Percentiles rank a stretch among this genome's conserved stretches.
These are phyloP conservation scores for Mycena pura DNA, from an alignment of 768 basidiomycete genomes.

Conservation along the genomic window DNA sequence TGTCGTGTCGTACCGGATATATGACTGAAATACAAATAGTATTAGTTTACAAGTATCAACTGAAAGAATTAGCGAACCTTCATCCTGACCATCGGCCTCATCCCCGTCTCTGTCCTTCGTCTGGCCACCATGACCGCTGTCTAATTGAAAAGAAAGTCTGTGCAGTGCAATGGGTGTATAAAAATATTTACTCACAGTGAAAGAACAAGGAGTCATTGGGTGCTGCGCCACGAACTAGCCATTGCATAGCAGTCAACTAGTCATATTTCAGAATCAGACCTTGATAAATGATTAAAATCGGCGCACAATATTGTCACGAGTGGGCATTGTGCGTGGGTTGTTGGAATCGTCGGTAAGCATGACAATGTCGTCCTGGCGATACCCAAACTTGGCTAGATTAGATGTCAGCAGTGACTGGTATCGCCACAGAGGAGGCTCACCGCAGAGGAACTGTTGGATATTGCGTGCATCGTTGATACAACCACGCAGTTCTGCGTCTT, in stretches of 20 bases:
- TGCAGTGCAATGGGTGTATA: neutral
- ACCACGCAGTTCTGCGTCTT: slow-evolving; percentile 70
- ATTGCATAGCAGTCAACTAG: slow-evolving; percentile 82
- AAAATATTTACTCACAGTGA: slow-evolving; percentile 64
- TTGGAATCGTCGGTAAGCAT: slow-evolving; percentile 79
- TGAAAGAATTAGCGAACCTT: slow-evolving; percentile 58
- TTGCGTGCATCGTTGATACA: slow-evolving; percentile 94
- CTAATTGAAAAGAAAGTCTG: slow-evolving; percentile 41
- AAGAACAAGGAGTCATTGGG: slow-evolving; percentile 91
- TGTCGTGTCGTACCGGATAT: slow-evolving; percentile 66
- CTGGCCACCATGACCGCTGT: slow-evolving; percentile 95
- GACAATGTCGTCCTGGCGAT: slow-evolving; percentile 82
- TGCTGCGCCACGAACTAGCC: slow-evolving; percentile 84
- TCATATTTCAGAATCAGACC: neutral
- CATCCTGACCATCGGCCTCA: slow-evolving; percentile 84
- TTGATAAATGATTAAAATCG: neutral
- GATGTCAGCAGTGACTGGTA: neutral
- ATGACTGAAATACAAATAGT: slow-evolving; percentile 58
- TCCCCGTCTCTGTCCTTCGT: slow-evolving; percentile 84
- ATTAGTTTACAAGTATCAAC: neutral
- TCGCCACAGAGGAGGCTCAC: slow-evolving; percentile 47
- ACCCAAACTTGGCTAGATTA: slow-evolving; percentile 61
- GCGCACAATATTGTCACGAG: slow-evolving; percentile 79
- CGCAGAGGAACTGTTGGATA: slow-evolving; percentile 75
- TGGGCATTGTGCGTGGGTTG: slow-evolving; percentile 72